Evolutionary conservation across 208 protist genomes (phyloP).

Genomic region (Leishmania mexicana): DNA sequence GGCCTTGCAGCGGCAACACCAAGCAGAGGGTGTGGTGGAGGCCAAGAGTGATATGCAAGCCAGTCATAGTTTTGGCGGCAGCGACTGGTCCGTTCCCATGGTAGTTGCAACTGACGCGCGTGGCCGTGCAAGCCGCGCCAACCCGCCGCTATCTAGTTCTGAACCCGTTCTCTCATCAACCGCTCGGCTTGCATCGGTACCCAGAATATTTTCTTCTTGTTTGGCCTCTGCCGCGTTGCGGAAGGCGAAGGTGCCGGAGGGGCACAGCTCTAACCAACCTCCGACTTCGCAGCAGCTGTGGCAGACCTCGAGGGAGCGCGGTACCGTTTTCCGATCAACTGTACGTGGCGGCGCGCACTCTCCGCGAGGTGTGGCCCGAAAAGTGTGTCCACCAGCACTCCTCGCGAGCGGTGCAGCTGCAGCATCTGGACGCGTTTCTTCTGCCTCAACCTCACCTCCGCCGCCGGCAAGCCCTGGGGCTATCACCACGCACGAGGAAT

Average conservation of each 20-base stretch:
- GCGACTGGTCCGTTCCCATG: background rate
- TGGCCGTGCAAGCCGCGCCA: background rate
- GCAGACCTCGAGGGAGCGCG: background rate
- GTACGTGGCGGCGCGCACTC: background rate
- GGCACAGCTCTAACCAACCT: no score
- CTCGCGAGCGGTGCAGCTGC: background rate
- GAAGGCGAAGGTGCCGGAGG: background rate
- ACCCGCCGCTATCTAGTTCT: background rate
- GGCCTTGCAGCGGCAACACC: background rate
- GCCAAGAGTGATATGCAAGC: background rate
- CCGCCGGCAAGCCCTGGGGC: background rate
- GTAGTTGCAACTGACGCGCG: background rate
- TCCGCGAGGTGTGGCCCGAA: background rate
- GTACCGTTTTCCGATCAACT: background rate
- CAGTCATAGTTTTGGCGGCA: background rate
- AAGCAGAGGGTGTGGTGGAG: background rate
- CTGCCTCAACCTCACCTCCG: slow-evolving; percentile 3
- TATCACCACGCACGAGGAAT: background rate
- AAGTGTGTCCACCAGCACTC: background rate
- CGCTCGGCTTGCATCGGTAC: background rate
- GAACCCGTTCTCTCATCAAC: background rate
- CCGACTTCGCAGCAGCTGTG: background rate
- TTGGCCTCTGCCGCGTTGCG: background rate
- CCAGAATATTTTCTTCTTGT: background rate
- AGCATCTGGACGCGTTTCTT: background rate